Conservation (phyloP, 306 rosid genomes). For the Begonia loranthoides region DNA sequence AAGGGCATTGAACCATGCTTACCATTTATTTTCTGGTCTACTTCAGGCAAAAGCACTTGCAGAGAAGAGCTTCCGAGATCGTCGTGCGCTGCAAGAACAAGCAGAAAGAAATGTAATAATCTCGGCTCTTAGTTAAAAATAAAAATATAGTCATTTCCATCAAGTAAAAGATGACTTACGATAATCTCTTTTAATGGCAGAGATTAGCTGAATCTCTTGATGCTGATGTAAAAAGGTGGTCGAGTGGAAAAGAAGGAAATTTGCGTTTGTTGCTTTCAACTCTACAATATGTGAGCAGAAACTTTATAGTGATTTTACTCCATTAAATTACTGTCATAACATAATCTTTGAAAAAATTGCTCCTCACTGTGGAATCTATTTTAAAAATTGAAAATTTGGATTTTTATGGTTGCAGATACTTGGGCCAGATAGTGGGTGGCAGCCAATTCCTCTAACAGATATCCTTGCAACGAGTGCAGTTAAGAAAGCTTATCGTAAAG, state of each 20-base stretch:
- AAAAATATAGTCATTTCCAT: background rate
- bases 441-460: constrained; percentile 73
- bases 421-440: constrained; percentile 89
- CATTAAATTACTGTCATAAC: no score
- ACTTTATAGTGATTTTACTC: constrained; percentile 1
- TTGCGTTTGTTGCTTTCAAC: constrained; percentile 93
- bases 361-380: no score
- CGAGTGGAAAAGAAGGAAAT: constrained; percentile 85
- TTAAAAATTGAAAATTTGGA: no score
- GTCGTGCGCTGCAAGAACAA: constrained; percentile 71
- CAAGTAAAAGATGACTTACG: background rate
- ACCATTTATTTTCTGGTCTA: constrained; percentile 11
- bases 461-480: constrained; percentile 42
- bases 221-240: constrained; percentile 92
- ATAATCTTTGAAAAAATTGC: no score
- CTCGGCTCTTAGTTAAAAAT: background rate
- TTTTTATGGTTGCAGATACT: constrained; percentile 47
- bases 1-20: constrained; percentile 13
- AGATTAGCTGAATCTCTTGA: constrained; percentile 76
- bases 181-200: constrained; percentile 30
- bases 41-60: constrained; percentile 85
- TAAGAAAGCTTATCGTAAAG: constrained; percentile 77
- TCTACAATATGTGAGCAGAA: constrained; percentile 66
- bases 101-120: constrained; percentile 72
- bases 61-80: constrained; percentile 79